Evolutionary conservation across 106 monocot genomes (phyloP).

Genomic region (Platanthera zijinensis): DNA sequence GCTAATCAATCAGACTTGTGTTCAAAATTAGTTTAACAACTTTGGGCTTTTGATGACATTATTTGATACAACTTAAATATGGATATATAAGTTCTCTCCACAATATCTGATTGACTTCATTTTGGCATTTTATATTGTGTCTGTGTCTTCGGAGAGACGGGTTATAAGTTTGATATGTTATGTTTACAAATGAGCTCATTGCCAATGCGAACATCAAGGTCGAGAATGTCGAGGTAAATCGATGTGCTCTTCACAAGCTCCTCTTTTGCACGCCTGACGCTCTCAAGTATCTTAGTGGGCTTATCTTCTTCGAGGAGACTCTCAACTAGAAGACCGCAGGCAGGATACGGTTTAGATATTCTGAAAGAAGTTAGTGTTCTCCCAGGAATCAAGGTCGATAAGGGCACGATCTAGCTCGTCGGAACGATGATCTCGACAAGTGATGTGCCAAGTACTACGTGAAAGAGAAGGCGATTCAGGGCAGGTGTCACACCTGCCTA

Average conservation of each 20-base stretch:
- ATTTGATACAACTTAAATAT: neutral
- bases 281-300: conserved; percentile 34
- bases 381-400: conserved; percentile 48
- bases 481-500: no score
- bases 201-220: conserved; percentile 52
- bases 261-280: conserved; percentile 39
- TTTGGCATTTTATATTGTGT: neutral
- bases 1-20: no score
- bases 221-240: conserved; percentile 32
- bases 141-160: no score
- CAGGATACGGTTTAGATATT: conserved; percentile 36
- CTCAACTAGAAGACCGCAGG: conserved; percentile 34
- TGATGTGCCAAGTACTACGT: conserved; percentile 44
- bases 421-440: conserved; percentile 44
- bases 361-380: conserved; percentile 46
- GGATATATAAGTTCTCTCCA: no score
- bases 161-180: neutral
- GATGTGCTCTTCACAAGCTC: conserved; percentile 30
- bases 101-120: neutral
- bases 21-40: no score
- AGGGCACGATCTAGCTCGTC: conserved; percentile 32
- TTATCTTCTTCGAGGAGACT: conserved; percentile 41
- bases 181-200: conserved; percentile 33
- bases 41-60: neutral
- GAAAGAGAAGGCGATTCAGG: no score